Base-by-base conservation (phyloP, 2,329 filamentous ascomycete species). In the Cladosporium halotolerans region DNA sequence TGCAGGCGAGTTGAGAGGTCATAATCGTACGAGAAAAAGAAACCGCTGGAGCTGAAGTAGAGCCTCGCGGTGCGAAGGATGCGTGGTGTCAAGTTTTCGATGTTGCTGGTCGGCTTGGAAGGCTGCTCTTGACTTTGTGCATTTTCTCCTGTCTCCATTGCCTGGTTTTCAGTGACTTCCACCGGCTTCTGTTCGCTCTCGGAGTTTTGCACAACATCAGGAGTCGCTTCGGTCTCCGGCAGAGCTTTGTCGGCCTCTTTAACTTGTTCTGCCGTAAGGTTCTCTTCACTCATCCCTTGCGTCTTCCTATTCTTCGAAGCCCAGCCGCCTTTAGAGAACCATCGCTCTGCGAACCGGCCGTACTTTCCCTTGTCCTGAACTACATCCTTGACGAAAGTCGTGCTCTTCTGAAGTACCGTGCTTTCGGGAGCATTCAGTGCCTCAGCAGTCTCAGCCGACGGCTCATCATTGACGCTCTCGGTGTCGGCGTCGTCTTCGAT, bases 11-110 rank as follows among this genome's bases (percentile, higher is more conserved):
- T 81, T 0, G 93, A 97, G 47, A 99, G 81, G 67, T 99, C 91
- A 66, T 92, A 80, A 59, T 99, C 93, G 68, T 99, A 96, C 0
- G 91, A 91, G 69, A 92, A 99, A 74, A 86, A 97, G 70, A 96
- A 97, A 68, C 89, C 96, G 58, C 80, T 80, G 0, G 84, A 80
- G 1, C 87, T 84, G 65, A 96, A 92, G 56, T 96, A 81, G 52
- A 97, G 81, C 64, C 88, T 88, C 1, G 89, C 85, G 32, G 88
- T 95, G 39, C 86, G 81, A 40, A 99, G 70, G 38, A 97, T 76
- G 65, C 96, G 95, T 1, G 92, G 92, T 9, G 95, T 75, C 32
- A 97, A 71, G 18, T 63, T 62, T n/a, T 66, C 62, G 33, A 67
- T 60, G 4, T 59, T 61, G 16, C 54, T 61, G n/a, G n/a, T 13